These are phyloP conservation scores for Phytomonas serpens DNA, from an alignment of 208 protist species.

Conservation along the genomic window DNA sequence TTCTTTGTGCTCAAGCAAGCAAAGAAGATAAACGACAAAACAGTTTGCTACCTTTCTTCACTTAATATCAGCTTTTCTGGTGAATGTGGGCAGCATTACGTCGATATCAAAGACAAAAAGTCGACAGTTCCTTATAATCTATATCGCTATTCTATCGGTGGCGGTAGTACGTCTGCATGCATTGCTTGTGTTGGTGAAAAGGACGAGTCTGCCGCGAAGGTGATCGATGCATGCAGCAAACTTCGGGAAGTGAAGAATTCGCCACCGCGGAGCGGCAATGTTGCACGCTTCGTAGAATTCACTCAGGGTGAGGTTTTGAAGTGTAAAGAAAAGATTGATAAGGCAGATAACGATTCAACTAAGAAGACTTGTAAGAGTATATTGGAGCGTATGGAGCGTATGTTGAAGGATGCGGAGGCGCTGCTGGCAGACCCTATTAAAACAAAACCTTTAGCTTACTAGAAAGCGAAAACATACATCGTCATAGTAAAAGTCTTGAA, in stretches of 20 bases:
- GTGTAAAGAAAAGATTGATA: slow-evolving; percentile 32
- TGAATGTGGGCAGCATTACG: slow-evolving; percentile 36
- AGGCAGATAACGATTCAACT: slow-evolving; percentile 25
- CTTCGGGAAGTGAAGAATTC: slow-evolving; percentile 48
- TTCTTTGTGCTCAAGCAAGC: slow-evolving; percentile 63
- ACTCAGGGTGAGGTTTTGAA: slow-evolving; percentile 49
- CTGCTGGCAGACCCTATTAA: slow-evolving; percentile 26
- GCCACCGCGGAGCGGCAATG: slow-evolving; percentile 66
- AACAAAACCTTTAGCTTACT: slow-evolving; percentile 3
- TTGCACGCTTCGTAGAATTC: slow-evolving; percentile 68
- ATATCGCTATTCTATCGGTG: slow-evolving; percentile 67
- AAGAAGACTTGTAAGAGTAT: slow-evolving; percentile 29
- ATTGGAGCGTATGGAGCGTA: slow-evolving; percentile 59
- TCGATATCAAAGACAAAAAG: slow-evolving; percentile 41
- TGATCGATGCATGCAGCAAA: slow-evolving; percentile 23
- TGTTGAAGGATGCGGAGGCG: slow-evolving; percentile 70
- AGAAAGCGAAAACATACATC: background rate
- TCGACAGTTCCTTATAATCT: slow-evolving; percentile 28
- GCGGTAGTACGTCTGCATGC: slow-evolving; percentile 38
- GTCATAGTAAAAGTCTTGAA: background rate
- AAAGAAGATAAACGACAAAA: slow-evolving; percentile 24
- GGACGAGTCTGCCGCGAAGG: slow-evolving; percentile 19
- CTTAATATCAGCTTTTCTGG: slow-evolving; percentile 43
- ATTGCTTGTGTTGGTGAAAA: slow-evolving; percentile 27
- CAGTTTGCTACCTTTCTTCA: slow-evolving; percentile 53